Percentiles rank a stretch among this genome's conserved stretches.
phyloP scores from a whole-genome alignment of 176 grass and related monocot species.

The Musa schizocarpa region DNA sequence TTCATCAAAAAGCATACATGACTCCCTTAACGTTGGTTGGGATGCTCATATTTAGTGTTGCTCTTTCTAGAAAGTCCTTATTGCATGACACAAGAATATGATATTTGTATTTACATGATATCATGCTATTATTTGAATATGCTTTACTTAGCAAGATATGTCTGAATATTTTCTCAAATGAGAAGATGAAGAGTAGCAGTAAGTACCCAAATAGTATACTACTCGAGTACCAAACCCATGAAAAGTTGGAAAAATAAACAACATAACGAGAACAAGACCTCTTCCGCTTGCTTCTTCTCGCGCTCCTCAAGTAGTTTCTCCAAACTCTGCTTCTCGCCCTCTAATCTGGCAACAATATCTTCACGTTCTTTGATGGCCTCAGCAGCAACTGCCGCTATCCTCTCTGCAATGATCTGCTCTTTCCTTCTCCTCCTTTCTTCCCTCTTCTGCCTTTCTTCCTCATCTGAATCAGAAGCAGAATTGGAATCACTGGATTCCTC shows the following conservation, averaged over 20 bases:
- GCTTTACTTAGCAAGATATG: not conserved
- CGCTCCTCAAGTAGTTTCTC: conserved; percentile 78
- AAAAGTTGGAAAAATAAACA: not conserved
- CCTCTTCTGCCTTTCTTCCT: conserved; percentile 64
- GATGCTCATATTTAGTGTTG: not conserved
- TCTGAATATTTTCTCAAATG: not conserved
- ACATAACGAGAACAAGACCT: conserved; percentile 24
- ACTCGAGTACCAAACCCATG: not conserved
- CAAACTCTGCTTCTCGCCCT: conserved; percentile 57
- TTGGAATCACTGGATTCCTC: conserved; percentile 31
- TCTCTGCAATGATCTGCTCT: conserved; percentile 35
- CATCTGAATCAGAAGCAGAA: conserved; percentile 55
- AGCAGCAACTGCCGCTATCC: conserved; percentile 38
- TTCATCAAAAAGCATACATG: not conserved
- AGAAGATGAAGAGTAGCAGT: not conserved
- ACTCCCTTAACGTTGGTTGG: no score
- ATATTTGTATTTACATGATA: not conserved
- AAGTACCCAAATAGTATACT: no score
- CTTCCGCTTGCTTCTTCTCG: conserved; percentile 81
- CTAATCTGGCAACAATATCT: conserved; percentile 46
- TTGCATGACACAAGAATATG: not conserved
- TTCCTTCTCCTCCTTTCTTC: conserved; percentile 58
- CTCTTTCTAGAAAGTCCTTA: not conserved
- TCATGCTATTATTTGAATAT: not conserved
- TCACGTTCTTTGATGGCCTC: conserved; percentile 70